Evolutionary conservation across 2,329 filamentous ascomycete species (phyloP), one percentile per base, ranked within the genome.

Genomic region (Venturiaceae sp.): DNA sequence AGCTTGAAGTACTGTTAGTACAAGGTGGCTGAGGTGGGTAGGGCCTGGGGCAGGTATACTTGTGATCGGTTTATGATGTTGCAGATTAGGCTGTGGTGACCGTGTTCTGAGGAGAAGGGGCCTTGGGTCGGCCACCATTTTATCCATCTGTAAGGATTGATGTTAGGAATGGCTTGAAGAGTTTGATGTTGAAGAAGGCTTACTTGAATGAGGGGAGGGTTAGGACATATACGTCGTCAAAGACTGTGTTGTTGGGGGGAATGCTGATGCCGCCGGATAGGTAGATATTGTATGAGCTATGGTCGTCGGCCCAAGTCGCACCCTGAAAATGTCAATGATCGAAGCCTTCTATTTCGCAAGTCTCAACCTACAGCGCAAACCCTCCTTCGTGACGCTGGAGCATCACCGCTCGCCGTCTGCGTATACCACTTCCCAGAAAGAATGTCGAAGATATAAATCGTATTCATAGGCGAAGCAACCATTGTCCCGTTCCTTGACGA

Each of bases 271-370:
- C 83, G 46, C 83, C 83, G 64, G 85, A 85, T 2, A 85, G 65
- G 62, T 86, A 85, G 80, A 86, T 82, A 63, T 86, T 86, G 64
- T 85, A 85, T 7, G 81, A 84, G 14, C 82, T 83, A 58, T 77
- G 73, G 63, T 86, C 83, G 8, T 75, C 64, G 0, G 83, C 76
- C 76, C 82, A 85, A 1, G 80, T 80, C 14, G 77, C 80, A 53
- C 82, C 83, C 52, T 53, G 7, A 34, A 14, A 14, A 8, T 11
- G 36, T 33, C 4, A 23, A 8, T 53, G 11, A 11, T 39, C 36
- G 36, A 39, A n/a, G 11, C 11, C 36, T 39, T n/a, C n/a, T 39
- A 11, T 39, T 39, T 39, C 11, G 36, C 11, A 39, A n/a, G 36
- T 11, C n/a, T 39, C n/a, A n/a, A 34, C 37, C 14, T 13, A 44